Conservation (phyloP, 2,329 filamentous ascomycete genomes). For the Pseudogymnoascus sp. region DNA sequence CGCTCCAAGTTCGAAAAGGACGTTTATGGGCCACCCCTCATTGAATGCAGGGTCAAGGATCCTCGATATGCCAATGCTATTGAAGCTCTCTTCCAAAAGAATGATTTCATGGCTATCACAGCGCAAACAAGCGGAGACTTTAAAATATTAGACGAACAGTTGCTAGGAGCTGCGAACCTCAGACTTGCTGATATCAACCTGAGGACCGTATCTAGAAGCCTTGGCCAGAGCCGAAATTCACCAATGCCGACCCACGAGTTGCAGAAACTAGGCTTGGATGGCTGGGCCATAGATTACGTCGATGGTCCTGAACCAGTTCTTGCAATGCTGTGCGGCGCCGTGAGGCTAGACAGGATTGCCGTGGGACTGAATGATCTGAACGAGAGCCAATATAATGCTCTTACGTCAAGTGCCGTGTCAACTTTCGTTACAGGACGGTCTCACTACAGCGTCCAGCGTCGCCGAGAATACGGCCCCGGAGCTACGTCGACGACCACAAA, state of each 20-base stretch:
- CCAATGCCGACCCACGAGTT: conserved; percentile 48
- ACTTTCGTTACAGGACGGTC: conserved; percentile 63
- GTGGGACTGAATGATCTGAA: conserved; percentile 56
- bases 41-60: conserved; percentile 58
- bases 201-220: conserved; percentile 38
- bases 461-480: conserved; percentile 71
- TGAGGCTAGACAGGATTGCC: conserved; percentile 60
- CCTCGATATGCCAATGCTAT: conserved; percentile 49
- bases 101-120: conserved; percentile 58
- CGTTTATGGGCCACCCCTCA: conserved; percentile 58
- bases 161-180: conserved; percentile 48
- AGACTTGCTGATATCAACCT: conserved; percentile 64
- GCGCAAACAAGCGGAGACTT: conserved; percentile 71
- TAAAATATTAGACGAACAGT: conserved; percentile 52
- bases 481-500: conserved; percentile 64
- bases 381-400: conserved; percentile 59
- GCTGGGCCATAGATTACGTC: conserved; percentile 71
- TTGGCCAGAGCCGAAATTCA: background rate
- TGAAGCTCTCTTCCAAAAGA: conserved; percentile 47
- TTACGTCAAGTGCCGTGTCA: conserved; percentile 51
- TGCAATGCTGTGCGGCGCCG: conserved; percentile 77
- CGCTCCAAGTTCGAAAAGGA: conserved; percentile 50
- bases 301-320: conserved; percentile 76
- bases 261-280: conserved; percentile 58
- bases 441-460: conserved; percentile 57